A percentile compares a stretch with the other conserved stretches of the same genome.
Evolutionary conservation across 2,329 filamentous ascomycete species (phyloP).

Genomic region (Talaromyces funiculosus): DNA sequence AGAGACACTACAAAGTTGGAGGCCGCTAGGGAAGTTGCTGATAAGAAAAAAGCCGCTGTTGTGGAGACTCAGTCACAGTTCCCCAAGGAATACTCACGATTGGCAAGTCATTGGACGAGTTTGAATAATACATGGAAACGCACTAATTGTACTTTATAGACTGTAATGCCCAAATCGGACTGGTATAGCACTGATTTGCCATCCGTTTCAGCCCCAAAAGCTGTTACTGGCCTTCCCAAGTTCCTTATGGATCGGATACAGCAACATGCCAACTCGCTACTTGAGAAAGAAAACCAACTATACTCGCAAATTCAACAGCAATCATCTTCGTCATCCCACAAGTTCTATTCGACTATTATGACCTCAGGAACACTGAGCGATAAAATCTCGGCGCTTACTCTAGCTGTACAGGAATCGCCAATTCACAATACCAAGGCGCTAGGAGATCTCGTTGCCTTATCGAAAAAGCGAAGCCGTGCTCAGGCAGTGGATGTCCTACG

Average conservation of each 20-base stretch:
- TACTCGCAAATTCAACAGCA: slow-evolving; percentile 68
- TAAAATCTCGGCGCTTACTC: slow-evolving; percentile 89
- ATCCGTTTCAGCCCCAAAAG: slow-evolving; percentile 44
- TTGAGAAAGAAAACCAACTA: slow-evolving; percentile 69
- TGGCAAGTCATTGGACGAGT: slow-evolving; percentile 22
- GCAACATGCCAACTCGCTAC: slow-evolving; percentile 64
- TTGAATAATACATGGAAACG: neutral
- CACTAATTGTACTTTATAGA: slow-evolving; percentile 36
- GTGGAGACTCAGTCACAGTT: slow-evolving; percentile 17
- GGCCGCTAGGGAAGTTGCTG: slow-evolving; percentile 14
- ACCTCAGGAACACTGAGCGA: slow-evolving; percentile 91
- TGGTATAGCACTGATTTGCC: slow-evolving; percentile 60
- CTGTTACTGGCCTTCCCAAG: slow-evolving; percentile 44
- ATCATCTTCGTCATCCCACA: slow-evolving; percentile 79
- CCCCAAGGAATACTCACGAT: slow-evolving; percentile 33
- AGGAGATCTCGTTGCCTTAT: slow-evolving; percentile 73
- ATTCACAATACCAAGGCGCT: slow-evolving; percentile 87
- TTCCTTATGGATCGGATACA: slow-evolving; percentile 52
- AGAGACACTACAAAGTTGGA: slow-evolving; percentile 9
- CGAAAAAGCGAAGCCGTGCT: slow-evolving; percentile 88
- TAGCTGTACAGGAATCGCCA: slow-evolving; percentile 93
- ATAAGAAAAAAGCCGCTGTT: slow-evolving; percentile 19
- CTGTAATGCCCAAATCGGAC: slow-evolving; percentile 58
- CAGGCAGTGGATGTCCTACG: slow-evolving; percentile 90
- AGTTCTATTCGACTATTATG: slow-evolving; percentile 97